Evolutionary conservation across 495 filamentous ascomycete genomes (phyloP).

Genomic region (Articulospora tetracladia): DNA sequence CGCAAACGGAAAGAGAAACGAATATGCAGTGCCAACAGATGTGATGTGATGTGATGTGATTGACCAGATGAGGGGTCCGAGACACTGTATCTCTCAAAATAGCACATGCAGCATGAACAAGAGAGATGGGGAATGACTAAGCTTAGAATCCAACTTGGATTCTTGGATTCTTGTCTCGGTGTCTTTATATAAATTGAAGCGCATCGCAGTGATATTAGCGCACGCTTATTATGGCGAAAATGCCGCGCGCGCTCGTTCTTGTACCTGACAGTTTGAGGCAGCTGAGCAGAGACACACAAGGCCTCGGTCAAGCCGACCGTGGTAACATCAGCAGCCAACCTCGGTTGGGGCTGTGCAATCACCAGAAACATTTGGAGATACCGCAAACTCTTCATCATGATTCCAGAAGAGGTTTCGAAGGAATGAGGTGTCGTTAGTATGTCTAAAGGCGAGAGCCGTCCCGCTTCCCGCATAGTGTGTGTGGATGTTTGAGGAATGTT

Average conservation of each 20-base stretch:
- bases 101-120: neutral
- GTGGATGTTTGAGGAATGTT: neutral
- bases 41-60: neutral
- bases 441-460: neutral
- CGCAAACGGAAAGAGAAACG: neutral
- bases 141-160: neutral
- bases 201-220: neutral
- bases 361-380: neutral
- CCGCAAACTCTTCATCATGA: too few species aligned
- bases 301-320: neutral
- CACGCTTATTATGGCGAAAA: neutral
- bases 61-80: neutral
- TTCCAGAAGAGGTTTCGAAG: neutral
- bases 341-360: neutral
- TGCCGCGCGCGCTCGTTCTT: too few species aligned
- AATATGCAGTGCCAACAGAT: slow-evolving; percentile 1
- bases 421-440: neutral
- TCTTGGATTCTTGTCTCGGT: neutral
- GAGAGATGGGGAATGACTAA: neutral
- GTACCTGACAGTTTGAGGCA: neutral
- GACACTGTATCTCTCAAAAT: neutral
- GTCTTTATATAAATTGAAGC: neutral
- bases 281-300: neutral
- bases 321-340: neutral
- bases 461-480: neutral